phyloP scores from a whole-genome alignment of 495 filamentous ascomycete genomes.

The Xylaria cubensis region DNA sequence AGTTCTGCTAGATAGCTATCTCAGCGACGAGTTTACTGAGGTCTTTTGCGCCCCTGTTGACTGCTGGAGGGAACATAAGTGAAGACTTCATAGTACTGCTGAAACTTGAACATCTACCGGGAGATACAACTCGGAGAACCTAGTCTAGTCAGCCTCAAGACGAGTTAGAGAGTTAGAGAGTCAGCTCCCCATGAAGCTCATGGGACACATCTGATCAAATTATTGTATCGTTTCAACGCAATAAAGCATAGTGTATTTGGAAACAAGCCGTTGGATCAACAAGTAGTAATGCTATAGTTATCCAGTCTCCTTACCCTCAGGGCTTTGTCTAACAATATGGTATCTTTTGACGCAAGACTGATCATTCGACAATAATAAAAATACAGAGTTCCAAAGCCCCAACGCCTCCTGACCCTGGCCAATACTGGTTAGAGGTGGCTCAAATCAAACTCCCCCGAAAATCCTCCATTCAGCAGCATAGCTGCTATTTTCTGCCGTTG shows the following conservation, averaged over 20 bases:
- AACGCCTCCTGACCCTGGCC: neutral
- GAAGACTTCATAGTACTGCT: neutral
- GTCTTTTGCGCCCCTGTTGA: neutral
- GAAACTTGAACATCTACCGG: neutral
- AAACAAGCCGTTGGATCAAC: neutral
- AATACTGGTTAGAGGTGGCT: slow-evolving; percentile 2
- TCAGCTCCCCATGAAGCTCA: too few species aligned
- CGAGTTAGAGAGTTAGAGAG: too few species aligned
- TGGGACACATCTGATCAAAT: slow-evolving; percentile 24
- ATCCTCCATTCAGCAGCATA: slow-evolving; percentile 71
- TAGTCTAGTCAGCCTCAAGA: too few species aligned
- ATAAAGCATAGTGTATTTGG: neutral
- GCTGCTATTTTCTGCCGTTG: slow-evolving; percentile 72
- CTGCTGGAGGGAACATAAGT: too few species aligned
- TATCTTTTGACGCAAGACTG: neutral
- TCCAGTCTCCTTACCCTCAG: neutral
- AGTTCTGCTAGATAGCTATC: too few species aligned
- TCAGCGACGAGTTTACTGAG: neutral
- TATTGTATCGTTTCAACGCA: neutral
- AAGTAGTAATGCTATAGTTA: slow-evolving; percentile 2
- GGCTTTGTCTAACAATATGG: slow-evolving; percentile 8
- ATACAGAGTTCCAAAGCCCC: neutral
- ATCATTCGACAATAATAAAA: neutral
- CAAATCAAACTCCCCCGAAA: slow-evolving; percentile 53
- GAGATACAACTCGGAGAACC: too few species aligned